phyloP scores from a whole-genome alignment of 768 basidiomycete genomes.

The Termitomyces sp. region DNA sequence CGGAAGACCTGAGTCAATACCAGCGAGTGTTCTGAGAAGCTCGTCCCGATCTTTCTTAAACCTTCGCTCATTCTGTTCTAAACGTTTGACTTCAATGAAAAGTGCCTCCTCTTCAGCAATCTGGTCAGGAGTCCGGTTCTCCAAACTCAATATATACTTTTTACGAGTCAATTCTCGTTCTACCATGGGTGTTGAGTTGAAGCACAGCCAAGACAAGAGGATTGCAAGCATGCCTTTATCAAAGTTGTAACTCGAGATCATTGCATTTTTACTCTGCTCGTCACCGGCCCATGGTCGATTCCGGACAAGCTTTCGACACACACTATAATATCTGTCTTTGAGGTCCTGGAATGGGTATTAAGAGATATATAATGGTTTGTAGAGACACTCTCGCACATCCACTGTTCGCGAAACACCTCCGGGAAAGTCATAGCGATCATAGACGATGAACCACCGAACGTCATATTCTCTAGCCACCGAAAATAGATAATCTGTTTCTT shows the following conservation, averaged over 20 bases:
- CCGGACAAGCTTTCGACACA: slow-evolving; percentile 83
- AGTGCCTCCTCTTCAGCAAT: slow-evolving; percentile 94
- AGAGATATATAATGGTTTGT: background rate
- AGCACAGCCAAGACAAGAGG: background rate
- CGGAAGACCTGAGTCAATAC: slow-evolving; percentile 82
- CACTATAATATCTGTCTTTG: slow-evolving; percentile 90
- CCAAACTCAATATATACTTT: slow-evolving; percentile 81
- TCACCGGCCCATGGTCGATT: slow-evolving; percentile 84
- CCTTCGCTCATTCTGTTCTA: slow-evolving; percentile 86
- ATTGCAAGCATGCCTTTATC: slow-evolving; percentile 64
- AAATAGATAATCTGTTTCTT: slow-evolving; percentile 94
- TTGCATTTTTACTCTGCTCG: slow-evolving; percentile 58
- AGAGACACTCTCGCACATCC: slow-evolving; percentile 47
- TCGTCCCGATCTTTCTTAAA: slow-evolving; percentile 90
- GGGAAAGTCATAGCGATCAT: slow-evolving; percentile 83
- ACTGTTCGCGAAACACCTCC: slow-evolving; percentile 49
- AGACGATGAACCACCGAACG: slow-evolving; percentile 81
- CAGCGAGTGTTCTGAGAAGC: slow-evolving; percentile 74
- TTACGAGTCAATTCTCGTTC: slow-evolving; percentile 87
- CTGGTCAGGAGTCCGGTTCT: slow-evolving; percentile 82
- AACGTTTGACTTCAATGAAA: slow-evolving; percentile 88
- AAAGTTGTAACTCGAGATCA: slow-evolving; percentile 72
- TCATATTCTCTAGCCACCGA: slow-evolving; percentile 76
- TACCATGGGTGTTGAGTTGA: slow-evolving; percentile 21
- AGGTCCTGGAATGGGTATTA: slow-evolving; percentile 55